Evolutionary conservation across 306 rosid species (phyloP).

Genomic region (Nissolia schottii): DNA sequence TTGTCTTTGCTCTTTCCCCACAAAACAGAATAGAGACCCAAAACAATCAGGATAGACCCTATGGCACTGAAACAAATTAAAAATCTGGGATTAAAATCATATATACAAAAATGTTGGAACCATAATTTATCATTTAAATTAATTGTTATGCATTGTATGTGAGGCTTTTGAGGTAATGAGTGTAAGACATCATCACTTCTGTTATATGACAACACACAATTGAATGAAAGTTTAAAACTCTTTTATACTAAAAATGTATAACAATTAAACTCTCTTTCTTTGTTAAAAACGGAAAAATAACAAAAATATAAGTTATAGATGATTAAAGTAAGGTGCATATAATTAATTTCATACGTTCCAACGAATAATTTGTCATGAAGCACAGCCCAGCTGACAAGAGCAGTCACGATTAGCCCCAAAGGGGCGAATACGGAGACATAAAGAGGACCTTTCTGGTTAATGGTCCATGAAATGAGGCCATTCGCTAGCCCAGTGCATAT

Average conservation of each 20-base stretch:
- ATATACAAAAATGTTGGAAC: not conserved
- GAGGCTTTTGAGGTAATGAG: no score
- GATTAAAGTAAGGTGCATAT: not conserved
- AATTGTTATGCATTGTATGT: no score
- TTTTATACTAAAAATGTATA: no score
- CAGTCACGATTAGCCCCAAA: slow-evolving; percentile 51
- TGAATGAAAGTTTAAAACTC: no score
- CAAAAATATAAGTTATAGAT: not conserved
- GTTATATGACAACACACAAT: no score
- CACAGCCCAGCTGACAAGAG: slow-evolving; percentile 63
- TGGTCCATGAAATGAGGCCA: slow-evolving; percentile 58
- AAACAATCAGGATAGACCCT: slow-evolving; percentile 44
- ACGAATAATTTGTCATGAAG: slow-evolving; percentile 49
- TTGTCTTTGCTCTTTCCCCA: slow-evolving; percentile 69
- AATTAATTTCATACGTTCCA: slow-evolving; percentile 56
- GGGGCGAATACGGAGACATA: slow-evolving; percentile 74
- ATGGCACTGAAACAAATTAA: slow-evolving; percentile 23
- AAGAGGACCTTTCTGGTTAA: slow-evolving; percentile 71
- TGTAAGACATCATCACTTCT: no score
- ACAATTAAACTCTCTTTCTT: no score
- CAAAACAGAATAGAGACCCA: slow-evolving; percentile 60
- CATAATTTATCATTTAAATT: not conserved
- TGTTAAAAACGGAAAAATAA: not conserved
- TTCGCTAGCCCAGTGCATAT: slow-evolving; percentile 50
- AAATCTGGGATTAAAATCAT: not conserved